phyloP scores from a whole-genome alignment of 2,329 filamentous ascomycete genomes.

The Talaromyces sp. region DNA sequence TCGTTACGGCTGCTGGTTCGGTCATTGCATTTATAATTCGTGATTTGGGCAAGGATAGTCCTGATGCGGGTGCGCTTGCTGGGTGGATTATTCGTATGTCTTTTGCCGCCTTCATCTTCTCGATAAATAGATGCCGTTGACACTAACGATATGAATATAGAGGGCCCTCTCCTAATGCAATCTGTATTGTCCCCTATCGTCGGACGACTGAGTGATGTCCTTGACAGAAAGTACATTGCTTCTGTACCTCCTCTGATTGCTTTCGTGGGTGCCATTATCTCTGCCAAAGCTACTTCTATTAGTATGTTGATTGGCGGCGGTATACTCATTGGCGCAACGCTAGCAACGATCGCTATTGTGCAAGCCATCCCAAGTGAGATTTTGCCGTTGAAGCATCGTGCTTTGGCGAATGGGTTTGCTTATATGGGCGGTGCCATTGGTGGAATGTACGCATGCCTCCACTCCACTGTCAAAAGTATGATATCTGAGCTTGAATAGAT shows the following conservation, averaged over 20 bases:
- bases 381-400: slow-evolving; percentile 17
- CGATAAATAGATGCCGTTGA: neutral
- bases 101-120: neutral
- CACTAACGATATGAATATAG: neutral
- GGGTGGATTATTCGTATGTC: slow-evolving; percentile 18
- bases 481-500: neutral
- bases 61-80: slow-evolving; percentile 1
- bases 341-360: slow-evolving; percentile 16
- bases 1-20: slow-evolving; percentile 17
- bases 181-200: slow-evolving; percentile 16
- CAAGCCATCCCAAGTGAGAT: slow-evolving; percentile 18
- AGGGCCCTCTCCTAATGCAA: slow-evolving; percentile 16
- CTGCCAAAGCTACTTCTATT: slow-evolving; percentile 17
- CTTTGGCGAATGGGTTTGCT: slow-evolving; percentile 18
- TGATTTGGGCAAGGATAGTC: slow-evolving; percentile 7
- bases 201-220: slow-evolving; percentile 15
- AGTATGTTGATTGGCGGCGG: slow-evolving; percentile 18
- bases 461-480: neutral
- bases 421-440: slow-evolving; percentile 18
- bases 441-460: slow-evolving; percentile 5
- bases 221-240: slow-evolving; percentile 18
- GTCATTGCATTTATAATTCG: slow-evolving; percentile 18
- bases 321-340: slow-evolving; percentile 14
- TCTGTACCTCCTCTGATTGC: slow-evolving; percentile 15
- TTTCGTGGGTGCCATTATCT: slow-evolving; percentile 13